phyloP scores from a whole-genome alignment of 805 yeast genomes.

The Schwanniomyces polymorphus region DNA sequence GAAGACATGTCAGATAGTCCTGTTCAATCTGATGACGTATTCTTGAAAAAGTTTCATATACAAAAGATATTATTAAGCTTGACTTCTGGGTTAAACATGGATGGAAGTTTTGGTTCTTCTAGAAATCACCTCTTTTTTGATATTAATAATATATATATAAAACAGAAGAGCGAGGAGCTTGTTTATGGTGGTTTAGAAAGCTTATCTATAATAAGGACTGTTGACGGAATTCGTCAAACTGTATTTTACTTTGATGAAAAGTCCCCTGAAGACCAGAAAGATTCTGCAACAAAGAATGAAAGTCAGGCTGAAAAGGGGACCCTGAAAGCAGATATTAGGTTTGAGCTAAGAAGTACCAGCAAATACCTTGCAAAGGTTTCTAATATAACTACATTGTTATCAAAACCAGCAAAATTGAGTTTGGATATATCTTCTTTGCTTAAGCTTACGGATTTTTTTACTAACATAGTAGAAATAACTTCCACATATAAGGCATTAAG shows the following conservation, averaged over 20 bases:
- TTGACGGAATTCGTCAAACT: constrained; percentile 13
- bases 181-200: constrained; percentile 49
- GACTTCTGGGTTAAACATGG: constrained; percentile 42
- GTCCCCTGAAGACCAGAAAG: neutral
- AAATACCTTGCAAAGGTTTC: constrained; percentile 5
- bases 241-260: constrained; percentile 26
- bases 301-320: neutral
- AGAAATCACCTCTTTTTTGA: constrained; percentile 23
- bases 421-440: constrained; percentile 22
- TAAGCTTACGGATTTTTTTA: constrained; percentile 24
- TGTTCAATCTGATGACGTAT: constrained; percentile 9
- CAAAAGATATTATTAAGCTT: constrained; percentile 39
- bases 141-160: constrained; percentile 32
- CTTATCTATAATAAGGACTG: constrained; percentile 23
- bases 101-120: constrained; percentile 44
- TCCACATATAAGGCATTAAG: constrained; percentile 16
- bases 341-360: constrained; percentile 38
- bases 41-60: constrained; percentile 42
- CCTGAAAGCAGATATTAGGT: constrained; percentile 49
- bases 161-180: constrained; percentile 42
- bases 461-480: constrained; percentile 20
- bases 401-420: constrained; percentile 36
- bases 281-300: neutral
- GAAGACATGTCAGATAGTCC: constrained; percentile 1
- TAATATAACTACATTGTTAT: constrained; percentile 42